Evolutionary conservation across 345 rosid species (phyloP).

Genomic region (Eucalyptus grandis): DNA sequence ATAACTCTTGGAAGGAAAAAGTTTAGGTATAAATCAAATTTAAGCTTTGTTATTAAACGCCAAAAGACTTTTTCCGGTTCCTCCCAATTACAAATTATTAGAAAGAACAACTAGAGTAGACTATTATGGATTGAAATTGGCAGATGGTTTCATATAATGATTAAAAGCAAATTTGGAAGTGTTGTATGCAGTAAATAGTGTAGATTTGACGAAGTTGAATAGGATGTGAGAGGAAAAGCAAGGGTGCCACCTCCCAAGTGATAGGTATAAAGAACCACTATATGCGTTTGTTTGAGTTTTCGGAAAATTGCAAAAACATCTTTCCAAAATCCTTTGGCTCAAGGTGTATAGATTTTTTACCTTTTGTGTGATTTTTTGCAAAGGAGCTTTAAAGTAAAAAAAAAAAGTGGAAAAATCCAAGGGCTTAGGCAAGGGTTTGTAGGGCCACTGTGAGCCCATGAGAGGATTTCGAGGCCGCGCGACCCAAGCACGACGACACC

Average conservation of each 20-base stretch:
- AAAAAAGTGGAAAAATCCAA: rapidly evolving
- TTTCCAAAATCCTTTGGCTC: too few species aligned
- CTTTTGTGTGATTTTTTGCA: too few species aligned
- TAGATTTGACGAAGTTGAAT: too few species aligned
- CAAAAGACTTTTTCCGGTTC: neutral
- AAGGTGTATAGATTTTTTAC: too few species aligned
- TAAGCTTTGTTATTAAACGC: too few species aligned
- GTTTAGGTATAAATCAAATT: neutral
- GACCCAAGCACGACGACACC: rapidly evolving
- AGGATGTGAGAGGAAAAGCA: neutral
- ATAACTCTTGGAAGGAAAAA: too few species aligned
- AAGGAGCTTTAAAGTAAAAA: too few species aligned
- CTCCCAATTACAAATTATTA: neutral
- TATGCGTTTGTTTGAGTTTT: neutral
- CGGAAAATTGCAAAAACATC: too few species aligned
- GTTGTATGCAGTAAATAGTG: rapidly evolving
- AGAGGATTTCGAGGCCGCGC: rapidly evolving
- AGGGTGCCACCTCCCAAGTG: neutral
- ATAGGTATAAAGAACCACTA: too few species aligned
- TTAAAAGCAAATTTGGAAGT: too few species aligned
- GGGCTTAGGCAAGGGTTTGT: neutral
- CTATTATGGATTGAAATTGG: too few species aligned
- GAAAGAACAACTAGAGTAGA: neutral
- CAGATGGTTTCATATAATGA: too few species aligned
- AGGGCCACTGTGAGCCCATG: neutral